phyloP scores from a whole-genome alignment of 2,329 filamentous ascomycete species.

The Fonsecaea multimorphosa region DNA sequence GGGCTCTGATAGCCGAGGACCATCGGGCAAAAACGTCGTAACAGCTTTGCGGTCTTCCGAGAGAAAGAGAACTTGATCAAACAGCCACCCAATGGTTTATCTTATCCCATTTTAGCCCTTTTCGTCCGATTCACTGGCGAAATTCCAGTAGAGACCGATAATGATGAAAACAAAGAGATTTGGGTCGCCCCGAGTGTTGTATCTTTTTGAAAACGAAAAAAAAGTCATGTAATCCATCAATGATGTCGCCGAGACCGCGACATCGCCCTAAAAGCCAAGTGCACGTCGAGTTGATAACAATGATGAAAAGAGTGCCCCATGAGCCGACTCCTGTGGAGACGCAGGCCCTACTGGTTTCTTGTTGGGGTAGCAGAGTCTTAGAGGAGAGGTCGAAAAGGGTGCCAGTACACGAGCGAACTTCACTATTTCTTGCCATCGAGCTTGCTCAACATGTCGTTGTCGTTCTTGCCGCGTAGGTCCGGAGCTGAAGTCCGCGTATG shows the following conservation, averaged over 20 bases:
- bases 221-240: constrained; percentile 13
- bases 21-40: constrained; percentile 22
- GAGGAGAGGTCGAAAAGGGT: neutral
- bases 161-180: constrained; percentile 34
- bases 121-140: constrained; percentile 30
- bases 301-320: constrained; percentile 2
- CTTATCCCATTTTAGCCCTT: constrained; percentile 28
- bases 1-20: constrained; percentile 35
- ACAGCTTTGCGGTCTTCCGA: constrained; percentile 16
- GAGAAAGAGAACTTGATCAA: constrained; percentile 34
- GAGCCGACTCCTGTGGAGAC: constrained; percentile 19
- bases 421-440: constrained; percentile 40
- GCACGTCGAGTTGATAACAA: constrained; percentile 2
- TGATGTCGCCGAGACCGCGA: neutral
- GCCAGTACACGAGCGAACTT: neutral
- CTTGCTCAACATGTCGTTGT: constrained; percentile 57
- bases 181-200: constrained; percentile 40
- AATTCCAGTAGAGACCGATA: constrained; percentile 34
- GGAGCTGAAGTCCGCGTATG: constrained; percentile 36
- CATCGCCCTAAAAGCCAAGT: neutral
- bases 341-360: neutral
- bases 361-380: neutral
- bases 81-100: constrained; percentile 38
- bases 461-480: constrained; percentile 50
- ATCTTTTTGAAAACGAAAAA: constrained; percentile 32